These are phyloP conservation scores for Pseudogymnoascus sp. DNA, from an alignment of 2,329 filamentous ascomycete genomes.

Conservation along the genomic window DNA sequence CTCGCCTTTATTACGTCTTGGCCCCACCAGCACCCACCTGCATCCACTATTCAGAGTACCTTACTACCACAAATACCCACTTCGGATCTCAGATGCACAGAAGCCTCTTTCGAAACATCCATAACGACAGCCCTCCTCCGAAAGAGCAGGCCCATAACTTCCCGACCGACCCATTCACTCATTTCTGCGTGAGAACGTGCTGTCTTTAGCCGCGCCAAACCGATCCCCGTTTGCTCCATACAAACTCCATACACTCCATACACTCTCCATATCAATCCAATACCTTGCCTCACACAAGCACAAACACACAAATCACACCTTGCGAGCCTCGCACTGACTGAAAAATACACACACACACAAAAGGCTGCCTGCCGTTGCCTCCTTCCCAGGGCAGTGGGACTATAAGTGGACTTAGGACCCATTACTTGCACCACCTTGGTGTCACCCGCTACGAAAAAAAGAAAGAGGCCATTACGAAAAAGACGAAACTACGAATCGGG, in stretches of 20 bases:
- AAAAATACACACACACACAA: neutral
- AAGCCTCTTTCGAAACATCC: neutral
- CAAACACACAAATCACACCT: neutral
- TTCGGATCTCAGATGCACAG: neutral
- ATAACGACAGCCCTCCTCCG: neutral
- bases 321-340: neutral
- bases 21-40: neutral
- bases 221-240: neutral
- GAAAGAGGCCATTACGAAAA: neutral
- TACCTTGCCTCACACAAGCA: neutral
- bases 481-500: neutral
- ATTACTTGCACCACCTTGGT: neutral
- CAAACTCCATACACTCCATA: neutral
- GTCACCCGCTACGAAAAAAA: neutral
- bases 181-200: neutral
- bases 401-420: neutral
- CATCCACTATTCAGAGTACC: neutral
- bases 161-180: neutral
- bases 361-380: neutral
- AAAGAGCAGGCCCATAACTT: neutral
- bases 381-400: neutral
- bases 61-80: neutral
- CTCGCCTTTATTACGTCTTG: neutral
- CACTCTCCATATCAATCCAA: neutral
- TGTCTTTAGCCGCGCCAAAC: neutral